Evolutionary conservation across 345 rosid species (phyloP).

Genomic region (Limnanthes douglasii): DNA sequence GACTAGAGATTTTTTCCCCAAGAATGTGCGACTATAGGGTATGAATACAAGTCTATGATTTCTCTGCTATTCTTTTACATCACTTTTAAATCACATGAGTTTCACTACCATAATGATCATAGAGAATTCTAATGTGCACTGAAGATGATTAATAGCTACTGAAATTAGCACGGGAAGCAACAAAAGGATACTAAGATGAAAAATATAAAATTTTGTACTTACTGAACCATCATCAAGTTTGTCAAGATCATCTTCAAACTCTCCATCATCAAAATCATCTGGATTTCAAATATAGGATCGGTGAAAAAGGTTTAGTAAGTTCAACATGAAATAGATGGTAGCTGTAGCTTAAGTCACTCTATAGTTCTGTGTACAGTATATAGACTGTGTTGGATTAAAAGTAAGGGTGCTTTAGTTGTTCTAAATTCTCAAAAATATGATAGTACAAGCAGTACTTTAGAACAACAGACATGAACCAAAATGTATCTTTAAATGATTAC

Average conservation of each 20-base stretch:
- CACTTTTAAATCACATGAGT: not conserved
- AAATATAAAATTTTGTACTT: conserved; percentile 6
- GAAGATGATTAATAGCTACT: no score
- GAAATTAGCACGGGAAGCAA: not conserved
- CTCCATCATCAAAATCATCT: conserved; percentile 32
- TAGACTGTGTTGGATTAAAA: not conserved
- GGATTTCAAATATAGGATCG: conserved; percentile 7
- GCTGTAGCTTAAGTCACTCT: no score
- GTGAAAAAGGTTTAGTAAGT: no score
- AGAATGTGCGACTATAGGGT: not conserved
- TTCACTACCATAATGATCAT: not conserved
- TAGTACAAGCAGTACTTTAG: not conserved
- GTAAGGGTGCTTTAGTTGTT: not conserved
- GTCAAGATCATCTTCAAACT: conserved; percentile 35
- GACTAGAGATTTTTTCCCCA: no score
- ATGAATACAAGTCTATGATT: not conserved
- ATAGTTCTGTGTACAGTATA: no score
- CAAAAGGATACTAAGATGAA: conserved; percentile 1
- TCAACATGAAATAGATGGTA: conserved; percentile 1
- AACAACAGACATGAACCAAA: no score
- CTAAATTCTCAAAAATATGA: not conserved
- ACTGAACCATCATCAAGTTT: conserved; percentile 34
- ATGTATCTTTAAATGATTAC: no score
- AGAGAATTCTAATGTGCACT: no score
- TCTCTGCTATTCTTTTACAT: not conserved